These are phyloP conservation scores for Candida tropicalis DNA, from an alignment of 1,139 yeast genomes.

Conservation along the genomic window DNA sequence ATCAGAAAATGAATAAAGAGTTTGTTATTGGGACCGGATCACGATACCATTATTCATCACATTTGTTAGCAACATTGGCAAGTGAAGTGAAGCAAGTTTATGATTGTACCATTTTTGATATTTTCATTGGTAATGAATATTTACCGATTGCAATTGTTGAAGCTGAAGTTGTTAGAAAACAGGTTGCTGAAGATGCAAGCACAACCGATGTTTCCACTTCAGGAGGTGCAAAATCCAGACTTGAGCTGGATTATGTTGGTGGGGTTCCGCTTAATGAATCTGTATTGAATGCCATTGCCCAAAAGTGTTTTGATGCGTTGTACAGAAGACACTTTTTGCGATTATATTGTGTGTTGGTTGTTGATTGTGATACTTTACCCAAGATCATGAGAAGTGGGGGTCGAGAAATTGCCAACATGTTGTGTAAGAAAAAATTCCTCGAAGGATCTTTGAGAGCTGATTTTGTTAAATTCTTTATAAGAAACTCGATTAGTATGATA, in stretches of 20 bases:
- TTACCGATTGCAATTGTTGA: slow-evolving; percentile 88
- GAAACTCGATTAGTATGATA: slow-evolving; percentile 65
- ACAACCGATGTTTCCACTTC: slow-evolving; percentile 12
- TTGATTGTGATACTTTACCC: slow-evolving; percentile 82
- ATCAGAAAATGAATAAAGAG: slow-evolving; percentile 33
- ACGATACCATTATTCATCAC: slow-evolving; percentile 83
- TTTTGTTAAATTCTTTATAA: slow-evolving; percentile 78
- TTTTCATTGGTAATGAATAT: slow-evolving; percentile 81
- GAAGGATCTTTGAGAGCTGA: slow-evolving; percentile 77
- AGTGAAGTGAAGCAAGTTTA: slow-evolving; percentile 79
- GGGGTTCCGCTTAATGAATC: slow-evolving; percentile 55
- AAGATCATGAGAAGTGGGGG: slow-evolving; percentile 83
- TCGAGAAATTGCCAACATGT: slow-evolving; percentile 89
- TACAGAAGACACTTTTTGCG: slow-evolving; percentile 73
- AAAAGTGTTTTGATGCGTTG: slow-evolving; percentile 70
- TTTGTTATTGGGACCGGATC: slow-evolving; percentile 41
- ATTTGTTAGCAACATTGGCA: slow-evolving; percentile 77
- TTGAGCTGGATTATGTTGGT: slow-evolving; percentile 23
- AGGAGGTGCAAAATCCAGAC: slow-evolving; percentile 13
- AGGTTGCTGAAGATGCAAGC: slow-evolving; percentile 28
- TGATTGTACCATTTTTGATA: slow-evolving; percentile 92
- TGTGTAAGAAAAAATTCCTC: slow-evolving; percentile 79
- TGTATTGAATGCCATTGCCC: slow-evolving; percentile 71
- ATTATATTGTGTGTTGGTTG: slow-evolving; percentile 79
- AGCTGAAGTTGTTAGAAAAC: slow-evolving; percentile 65